Evolutionary conservation across 139 green algal species (phyloP).

Genomic region (Chlorella sp.): DNA sequence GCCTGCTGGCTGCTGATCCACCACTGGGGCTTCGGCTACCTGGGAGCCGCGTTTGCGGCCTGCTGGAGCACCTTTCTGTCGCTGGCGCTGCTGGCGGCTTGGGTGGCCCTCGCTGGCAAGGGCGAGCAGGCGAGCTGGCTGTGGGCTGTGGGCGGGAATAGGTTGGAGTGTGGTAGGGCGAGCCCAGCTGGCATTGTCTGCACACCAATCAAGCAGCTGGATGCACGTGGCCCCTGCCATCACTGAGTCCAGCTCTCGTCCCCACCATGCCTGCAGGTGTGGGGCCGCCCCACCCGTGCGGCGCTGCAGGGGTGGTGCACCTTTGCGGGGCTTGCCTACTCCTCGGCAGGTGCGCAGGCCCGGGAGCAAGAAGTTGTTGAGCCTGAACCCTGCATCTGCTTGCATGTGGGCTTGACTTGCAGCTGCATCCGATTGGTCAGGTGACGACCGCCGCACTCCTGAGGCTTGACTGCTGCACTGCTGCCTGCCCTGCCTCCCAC

Average conservation of each 20-base stretch:
- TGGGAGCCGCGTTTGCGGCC: slow-evolving; percentile 45
- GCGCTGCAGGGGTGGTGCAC: not conserved
- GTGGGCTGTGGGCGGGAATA: no score
- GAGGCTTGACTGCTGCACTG: no score
- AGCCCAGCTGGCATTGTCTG: no score
- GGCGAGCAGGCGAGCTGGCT: not conserved
- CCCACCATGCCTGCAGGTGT: slow-evolving; percentile 4
- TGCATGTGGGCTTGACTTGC: no score
- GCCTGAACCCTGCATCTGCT: no score
- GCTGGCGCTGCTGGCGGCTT: slow-evolving; percentile 35
- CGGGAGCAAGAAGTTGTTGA: not conserved
- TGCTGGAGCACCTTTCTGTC: slow-evolving; percentile 38
- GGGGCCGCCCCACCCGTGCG: slow-evolving; percentile 33
- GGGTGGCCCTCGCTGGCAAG: slow-evolving; percentile 40
- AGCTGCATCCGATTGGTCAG: no score
- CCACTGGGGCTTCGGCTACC: slow-evolving; percentile 37
- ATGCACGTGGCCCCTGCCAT: no score
- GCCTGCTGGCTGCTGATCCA: slow-evolving; percentile 51
- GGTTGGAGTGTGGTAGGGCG: no score
- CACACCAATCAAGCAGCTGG: no score
- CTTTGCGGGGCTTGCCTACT: slow-evolving; percentile 12
- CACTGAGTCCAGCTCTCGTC: no score
- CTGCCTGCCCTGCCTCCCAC: no score
- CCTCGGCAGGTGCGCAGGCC: not conserved
- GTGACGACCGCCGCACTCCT: no score